phyloP scores from a whole-genome alignment of 2,329 filamentous ascomycete species.

The Colletotrichum horii region DNA sequence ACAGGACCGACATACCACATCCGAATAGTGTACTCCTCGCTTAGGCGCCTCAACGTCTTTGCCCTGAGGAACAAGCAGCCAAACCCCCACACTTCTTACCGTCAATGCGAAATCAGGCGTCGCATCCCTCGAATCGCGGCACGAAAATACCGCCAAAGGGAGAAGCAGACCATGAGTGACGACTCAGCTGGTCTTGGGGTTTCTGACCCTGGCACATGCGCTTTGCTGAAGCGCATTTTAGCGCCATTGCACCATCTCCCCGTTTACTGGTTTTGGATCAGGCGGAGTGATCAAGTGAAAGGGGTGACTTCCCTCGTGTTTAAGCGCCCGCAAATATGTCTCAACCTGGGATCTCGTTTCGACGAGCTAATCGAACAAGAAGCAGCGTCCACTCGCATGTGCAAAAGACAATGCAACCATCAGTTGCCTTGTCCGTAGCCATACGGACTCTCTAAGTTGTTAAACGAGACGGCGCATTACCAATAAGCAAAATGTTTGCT shows the following conservation, averaged over 20 bases:
- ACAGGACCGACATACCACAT: background rate
- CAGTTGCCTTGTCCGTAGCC: background rate
- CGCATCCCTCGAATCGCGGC: background rate
- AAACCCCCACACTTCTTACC: background rate
- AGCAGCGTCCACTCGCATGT: background rate
- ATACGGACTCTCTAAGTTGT: background rate
- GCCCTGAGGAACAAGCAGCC: background rate
- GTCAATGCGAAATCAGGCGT: background rate
- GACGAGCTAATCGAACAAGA: background rate
- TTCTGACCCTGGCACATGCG: conserved; percentile 1
- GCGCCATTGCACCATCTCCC: conserved; percentile 10
- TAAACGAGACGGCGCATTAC: background rate
- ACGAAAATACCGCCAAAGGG: background rate
- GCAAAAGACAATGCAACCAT: background rate
- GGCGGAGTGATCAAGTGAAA: conserved; percentile 11
- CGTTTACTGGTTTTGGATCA: conserved; percentile 7
- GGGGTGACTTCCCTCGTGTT: background rate
- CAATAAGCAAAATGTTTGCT: background rate
- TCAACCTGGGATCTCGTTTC: conserved; percentile 14
- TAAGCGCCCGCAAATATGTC: conserved; percentile 8
- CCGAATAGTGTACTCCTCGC: background rate
- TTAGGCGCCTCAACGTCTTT: background rate
- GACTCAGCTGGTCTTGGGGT: background rate
- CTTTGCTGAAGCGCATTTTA: background rate
- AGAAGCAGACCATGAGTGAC: background rate